A percentile compares a stretch with the other conserved stretches of the same genome.
These are phyloP conservation scores for Plasmodium vivax DNA, from an alignment of 169 alveolate genomes.

Conservation along the genomic window DNA sequence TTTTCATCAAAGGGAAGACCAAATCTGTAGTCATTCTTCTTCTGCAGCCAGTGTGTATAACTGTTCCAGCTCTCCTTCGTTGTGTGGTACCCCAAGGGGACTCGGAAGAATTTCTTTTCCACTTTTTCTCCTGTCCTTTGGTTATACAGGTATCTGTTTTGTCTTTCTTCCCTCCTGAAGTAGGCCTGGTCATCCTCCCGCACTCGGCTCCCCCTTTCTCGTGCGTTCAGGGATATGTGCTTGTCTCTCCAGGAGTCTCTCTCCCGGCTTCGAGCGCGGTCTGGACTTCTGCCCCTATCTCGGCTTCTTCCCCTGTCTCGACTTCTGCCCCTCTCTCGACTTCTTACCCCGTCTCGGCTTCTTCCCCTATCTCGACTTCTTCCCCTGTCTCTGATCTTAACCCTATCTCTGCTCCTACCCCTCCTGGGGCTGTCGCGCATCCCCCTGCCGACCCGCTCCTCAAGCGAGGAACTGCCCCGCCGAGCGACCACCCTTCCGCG, in stretches of 20 bases:
- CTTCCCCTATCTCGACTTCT: not conserved
- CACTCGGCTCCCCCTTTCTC: conserved; percentile 1
- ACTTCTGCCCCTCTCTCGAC: conserved; percentile 2
- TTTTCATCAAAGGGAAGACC: conserved; percentile 46
- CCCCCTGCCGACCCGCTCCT: not conserved
- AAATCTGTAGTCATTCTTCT: conserved; percentile 61
- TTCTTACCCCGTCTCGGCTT: not conserved
- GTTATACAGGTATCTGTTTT: conserved; percentile 34
- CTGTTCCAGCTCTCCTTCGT: conserved; percentile 56
- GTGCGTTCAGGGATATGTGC: not conserved
- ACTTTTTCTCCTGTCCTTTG: conserved; percentile 44
- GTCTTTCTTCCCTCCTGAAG: conserved; percentile 2
- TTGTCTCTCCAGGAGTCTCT: not conserved
- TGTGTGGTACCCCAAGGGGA: conserved; percentile 53
- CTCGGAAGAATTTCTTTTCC: conserved; percentile 40
- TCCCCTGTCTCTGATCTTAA: not conserved
- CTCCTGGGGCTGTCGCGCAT: not conserved
- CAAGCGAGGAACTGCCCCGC: not conserved
- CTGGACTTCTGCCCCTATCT: not conserved
- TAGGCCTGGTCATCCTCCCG: not conserved
- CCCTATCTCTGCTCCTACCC: not conserved
- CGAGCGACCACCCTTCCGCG: not conserved
- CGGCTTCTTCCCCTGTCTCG: not conserved
- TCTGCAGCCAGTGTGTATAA: conserved; percentile 62
- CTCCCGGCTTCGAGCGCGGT: not conserved